Evolutionary conservation across 2,329 filamentous ascomycete species (phyloP), one percentile per base, ranked within the genome.

Genomic region (Pseudocercospora fijiensis): DNA sequence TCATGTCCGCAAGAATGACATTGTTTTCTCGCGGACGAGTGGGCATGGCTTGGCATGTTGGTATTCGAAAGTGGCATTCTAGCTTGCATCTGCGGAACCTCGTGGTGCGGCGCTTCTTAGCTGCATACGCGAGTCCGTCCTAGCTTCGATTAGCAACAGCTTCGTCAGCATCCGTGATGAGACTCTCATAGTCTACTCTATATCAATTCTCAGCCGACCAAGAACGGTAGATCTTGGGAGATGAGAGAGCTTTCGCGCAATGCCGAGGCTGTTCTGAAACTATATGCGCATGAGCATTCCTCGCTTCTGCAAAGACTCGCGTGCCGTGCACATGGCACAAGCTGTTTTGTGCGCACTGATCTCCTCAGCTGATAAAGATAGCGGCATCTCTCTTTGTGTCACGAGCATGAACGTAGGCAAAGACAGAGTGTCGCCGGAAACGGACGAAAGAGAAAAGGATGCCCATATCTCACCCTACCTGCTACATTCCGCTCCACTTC

Each of bases 341-440:
- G 49, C 45, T 49, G 22, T 28, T 10, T 53, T 30, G 26, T 53
- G 49, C 16, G 45, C 45, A 49, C 24, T 41, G 53, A 22, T 56
- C 16, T 22, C 20, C 13, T 57, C 55, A 57, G 55, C 55, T 57
- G 55, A 57, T 57, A 41, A 26, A 57, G 55, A 45, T 45, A 57
- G 20, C 18, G 28, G 49, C 28, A 27, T 41, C 26, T 16, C 7
- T 20, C 28, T 41, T 28, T 37, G 30, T 56, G 27, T 33, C 18
- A 18, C n/a, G 18, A 41, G 28, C 16, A 56, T 56, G 53, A n/a
- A 33, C 10, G 24, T 41, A 24, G 11, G n/a, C 13, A 37, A 3
- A 37, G 53, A 5, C n/a, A 56, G n/a, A 10, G 8, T n/a, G 53
- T 53, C 53, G 28, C 53, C 53, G 53, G 53, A 56, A 56, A 41